Base-by-base conservation (phyloP, 805 yeast species). In the Scheffersomyces stipitis region DNA sequence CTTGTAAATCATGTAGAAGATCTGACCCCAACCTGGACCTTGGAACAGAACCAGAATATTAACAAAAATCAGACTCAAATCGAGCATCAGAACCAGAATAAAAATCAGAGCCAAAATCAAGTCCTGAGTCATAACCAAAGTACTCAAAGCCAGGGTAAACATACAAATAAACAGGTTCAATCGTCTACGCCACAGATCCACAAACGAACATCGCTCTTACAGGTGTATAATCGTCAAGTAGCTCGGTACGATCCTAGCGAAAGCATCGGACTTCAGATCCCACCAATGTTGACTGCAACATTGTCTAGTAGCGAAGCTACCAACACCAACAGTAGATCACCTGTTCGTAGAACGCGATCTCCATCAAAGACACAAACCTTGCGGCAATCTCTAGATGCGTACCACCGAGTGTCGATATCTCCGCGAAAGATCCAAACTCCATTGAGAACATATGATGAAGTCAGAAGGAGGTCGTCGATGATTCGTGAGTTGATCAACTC, bases 401-500 rank as follows among this genome's bases (percentile, higher is more conserved):
- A 54, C 41, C 67, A 61, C 26, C 45, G 51, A 33, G 38, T 64
- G 1, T 52, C 61, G 8, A 50, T 63, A 4, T 62, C 66, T 17
- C 69, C 71, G 1, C 45, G 52, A 18, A 65, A 65, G 35, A 33
- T 34, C 22, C 42, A 41, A 30, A 51, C 58, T 15, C 56, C 58
- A 28, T 30, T 40, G 15, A 30, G 40, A 37, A 33, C 38, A 9
- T 28, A 26, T 4, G 39, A 34, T 15, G 48, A 31, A 28, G 31
- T 28, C 14, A 46, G 56, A 26, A 37, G 56, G 28, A 38, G 69
- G 31, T 59, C 67, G 23, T 60, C 70, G 10, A 43, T 62, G 38
- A 58, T 67, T 14, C 64, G 62, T 31, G 57, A 61, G 28, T 50
- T 62, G 20, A 51, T 64, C 36, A 58, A 66, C 38, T 66, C 72